Evolutionary conservation across 495 filamentous ascomycete species (phyloP).

Genomic region (Xylaria cubensis): DNA sequence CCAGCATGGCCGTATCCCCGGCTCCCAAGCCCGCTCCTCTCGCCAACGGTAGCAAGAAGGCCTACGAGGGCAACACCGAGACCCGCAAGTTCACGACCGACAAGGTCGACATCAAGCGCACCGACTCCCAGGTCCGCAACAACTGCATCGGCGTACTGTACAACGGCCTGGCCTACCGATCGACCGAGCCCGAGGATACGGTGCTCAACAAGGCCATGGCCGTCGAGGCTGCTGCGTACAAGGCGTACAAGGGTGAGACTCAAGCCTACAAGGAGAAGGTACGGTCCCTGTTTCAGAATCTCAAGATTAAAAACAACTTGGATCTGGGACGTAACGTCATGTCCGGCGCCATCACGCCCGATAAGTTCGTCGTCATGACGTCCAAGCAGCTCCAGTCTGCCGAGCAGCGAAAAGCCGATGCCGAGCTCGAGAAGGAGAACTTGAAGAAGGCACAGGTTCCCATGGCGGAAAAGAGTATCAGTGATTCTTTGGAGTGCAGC

Average conservation of each 20-base stretch:
- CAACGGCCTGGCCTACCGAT: conserved; percentile 73
- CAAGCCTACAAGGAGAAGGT: conserved; percentile 82
- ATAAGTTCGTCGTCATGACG: conserved; percentile 72
- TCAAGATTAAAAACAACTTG: conserved; percentile 89
- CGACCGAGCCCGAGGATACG: conserved; percentile 58
- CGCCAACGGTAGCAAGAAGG: conserved; percentile 54
- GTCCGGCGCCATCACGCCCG: conserved; percentile 70
- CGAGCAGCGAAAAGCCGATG: conserved; percentile 70
- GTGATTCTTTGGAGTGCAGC: conserved; percentile 82
- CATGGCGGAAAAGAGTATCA: conserved; percentile 85
- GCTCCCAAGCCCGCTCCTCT: conserved; percentile 47
- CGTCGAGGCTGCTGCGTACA: conserved; percentile 76
- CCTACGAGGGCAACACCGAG: conserved; percentile 72
- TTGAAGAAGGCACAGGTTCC: conserved; percentile 95
- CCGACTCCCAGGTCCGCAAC: conserved; percentile 74
- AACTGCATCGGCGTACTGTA: conserved; percentile 90
- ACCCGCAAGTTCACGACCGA: conserved; percentile 83
- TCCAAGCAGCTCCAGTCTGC: conserved; percentile 56
- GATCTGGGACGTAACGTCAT: conserved; percentile 77
- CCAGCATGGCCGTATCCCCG: conserved; percentile 44
- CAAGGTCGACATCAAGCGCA: conserved; percentile 72
- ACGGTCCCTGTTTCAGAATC: conserved; percentile 87
- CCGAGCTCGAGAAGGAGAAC: conserved; percentile 81
- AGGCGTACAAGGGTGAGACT: conserved; percentile 68
- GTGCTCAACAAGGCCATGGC: conserved; percentile 72